Evolutionary conservation across 2,329 filamentous ascomycete genomes (phyloP).

Genomic region (Leptographium procerum): DNA sequence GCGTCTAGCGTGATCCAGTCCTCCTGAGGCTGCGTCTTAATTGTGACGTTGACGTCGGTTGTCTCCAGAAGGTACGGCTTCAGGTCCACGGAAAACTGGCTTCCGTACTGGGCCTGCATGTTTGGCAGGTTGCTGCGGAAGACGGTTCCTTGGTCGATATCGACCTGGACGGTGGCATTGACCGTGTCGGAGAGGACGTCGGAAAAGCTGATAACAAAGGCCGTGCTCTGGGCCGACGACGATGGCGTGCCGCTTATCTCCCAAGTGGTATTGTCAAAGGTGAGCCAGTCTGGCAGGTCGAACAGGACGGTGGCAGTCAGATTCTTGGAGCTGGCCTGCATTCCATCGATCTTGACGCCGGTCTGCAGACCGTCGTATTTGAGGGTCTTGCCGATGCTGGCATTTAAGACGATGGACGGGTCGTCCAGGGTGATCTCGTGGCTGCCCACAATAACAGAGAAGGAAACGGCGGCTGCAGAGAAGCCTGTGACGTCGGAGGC

Average conservation of each 20-base stretch:
- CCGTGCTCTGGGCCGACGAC: constrained; percentile 42
- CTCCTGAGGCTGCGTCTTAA: constrained; percentile 24
- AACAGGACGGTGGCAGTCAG: constrained; percentile 34
- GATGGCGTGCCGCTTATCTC: constrained; percentile 54
- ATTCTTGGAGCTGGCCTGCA: constrained; percentile 26
- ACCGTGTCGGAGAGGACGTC: constrained; percentile 51
- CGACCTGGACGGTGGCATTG: constrained; percentile 37
- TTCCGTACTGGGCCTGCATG: constrained; percentile 28
- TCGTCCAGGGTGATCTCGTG: constrained; percentile 57
- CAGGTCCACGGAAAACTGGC: constrained; percentile 31
- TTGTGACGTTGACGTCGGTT: constrained; percentile 23
- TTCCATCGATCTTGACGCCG: constrained; percentile 47
- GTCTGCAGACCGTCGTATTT: constrained; percentile 39
- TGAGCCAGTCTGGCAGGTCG: constrained; percentile 55
- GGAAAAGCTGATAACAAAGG: constrained; percentile 48
- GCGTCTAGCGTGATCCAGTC: constrained; percentile 32
- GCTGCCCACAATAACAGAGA: constrained; percentile 60
- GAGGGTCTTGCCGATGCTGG: constrained; percentile 40
- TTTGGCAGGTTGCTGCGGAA: constrained; percentile 29
- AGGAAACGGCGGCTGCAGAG: constrained; percentile 50
- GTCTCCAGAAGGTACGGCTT: constrained; percentile 29
- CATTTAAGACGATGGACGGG: constrained; percentile 43
- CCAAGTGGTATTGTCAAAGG: constrained; percentile 50
- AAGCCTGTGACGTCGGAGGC: constrained; percentile 75
- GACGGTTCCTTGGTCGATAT: constrained; percentile 19